Evolutionary conservation across 75 land plant genomes (phyloP).

Genomic region (Larix kaempferi): DNA sequence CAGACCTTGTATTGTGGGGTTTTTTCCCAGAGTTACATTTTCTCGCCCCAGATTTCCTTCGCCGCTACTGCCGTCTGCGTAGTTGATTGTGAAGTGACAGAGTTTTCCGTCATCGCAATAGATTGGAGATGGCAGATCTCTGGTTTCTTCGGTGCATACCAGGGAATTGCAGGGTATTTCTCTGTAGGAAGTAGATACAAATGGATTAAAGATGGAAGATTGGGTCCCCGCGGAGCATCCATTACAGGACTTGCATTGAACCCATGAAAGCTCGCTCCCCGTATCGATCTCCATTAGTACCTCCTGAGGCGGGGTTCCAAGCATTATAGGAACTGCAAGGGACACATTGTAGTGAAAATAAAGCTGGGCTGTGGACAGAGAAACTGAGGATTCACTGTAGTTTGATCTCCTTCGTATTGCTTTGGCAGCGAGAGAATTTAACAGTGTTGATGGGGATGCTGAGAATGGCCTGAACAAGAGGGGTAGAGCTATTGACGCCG

Average conservation of each 20-base stretch:
- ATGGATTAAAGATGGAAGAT: neutral
- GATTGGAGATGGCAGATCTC: neutral
- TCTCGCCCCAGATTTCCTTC: neutral
- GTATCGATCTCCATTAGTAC: neutral
- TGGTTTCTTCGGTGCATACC: neutral
- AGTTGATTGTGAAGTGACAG: neutral
- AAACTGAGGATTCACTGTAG: too few species aligned
- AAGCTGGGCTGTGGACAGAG: too few species aligned
- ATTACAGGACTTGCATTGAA: neutral
- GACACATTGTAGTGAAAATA: too few species aligned
- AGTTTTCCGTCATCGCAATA: neutral
- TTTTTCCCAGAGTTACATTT: neutral
- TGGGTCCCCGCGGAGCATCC: neutral
- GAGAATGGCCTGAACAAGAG: too few species aligned
- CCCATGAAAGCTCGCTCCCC: slow-evolving; percentile 6
- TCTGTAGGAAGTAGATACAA: neutral
- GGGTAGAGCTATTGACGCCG: too few species aligned
- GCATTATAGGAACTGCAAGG: too few species aligned
- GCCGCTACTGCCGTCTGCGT: neutral
- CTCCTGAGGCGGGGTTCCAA: neutral
- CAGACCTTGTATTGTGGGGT: neutral
- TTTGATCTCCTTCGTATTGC: too few species aligned
- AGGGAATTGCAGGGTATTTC: neutral
- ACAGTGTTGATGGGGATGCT: too few species aligned
- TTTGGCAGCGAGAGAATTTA: too few species aligned